Evolutionary conservation across 1,284 basidiomycete genomes (phyloP).

Genomic region (Trametes hirsuta): DNA sequence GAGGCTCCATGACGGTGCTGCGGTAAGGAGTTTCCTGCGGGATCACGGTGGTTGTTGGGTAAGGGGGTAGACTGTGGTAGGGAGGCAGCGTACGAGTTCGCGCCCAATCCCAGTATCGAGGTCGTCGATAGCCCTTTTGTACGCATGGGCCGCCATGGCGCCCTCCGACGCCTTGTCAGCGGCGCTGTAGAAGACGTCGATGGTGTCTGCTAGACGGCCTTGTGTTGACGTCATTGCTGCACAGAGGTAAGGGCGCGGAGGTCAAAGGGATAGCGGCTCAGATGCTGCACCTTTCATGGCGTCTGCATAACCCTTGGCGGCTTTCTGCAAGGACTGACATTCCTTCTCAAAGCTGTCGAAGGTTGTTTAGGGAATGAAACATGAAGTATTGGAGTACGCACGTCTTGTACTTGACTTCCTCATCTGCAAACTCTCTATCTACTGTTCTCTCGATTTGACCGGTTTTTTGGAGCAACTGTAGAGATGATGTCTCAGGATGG

Average conservation of each 20-base stretch:
- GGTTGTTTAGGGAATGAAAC: background rate
- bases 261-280: too few species aligned
- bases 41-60: background rate
- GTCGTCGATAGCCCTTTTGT: slow-evolving; percentile 94
- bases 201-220: slow-evolving; percentile 91
- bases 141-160: slow-evolving; percentile 97
- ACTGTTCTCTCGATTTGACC: slow-evolving; percentile 97
- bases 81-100: slow-evolving; percentile 69
- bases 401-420: slow-evolving; percentile 90
- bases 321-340: slow-evolving; percentile 89
- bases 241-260: background rate
- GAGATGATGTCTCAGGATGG: background rate
- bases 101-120: slow-evolving; percentile 85
- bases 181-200: slow-evolving; percentile 92
- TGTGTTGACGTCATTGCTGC: slow-evolving; percentile 92
- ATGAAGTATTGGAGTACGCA: slow-evolving; percentile 47
- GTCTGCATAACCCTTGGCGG: slow-evolving; percentile 94
- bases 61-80: background rate
- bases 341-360: slow-evolving; percentile 88
- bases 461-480: slow-evolving; percentile 91
- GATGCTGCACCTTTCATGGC: slow-evolving; percentile 79
- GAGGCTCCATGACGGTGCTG: slow-evolving; percentile 92
- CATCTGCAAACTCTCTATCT: slow-evolving; percentile 92
- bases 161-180: slow-evolving; percentile 85
- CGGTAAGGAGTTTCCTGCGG: slow-evolving; percentile 90